A percentile compares a stretch with the other conserved stretches of the same genome.
Evolutionary conservation across 345 rosid species (phyloP).

Genomic region (Brassica napus): Da-Ae NC_063448.1:54183501-54184000

Average conservation of each 20-base stretch:
- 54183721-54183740: constrained; percentile 24
- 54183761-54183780: constrained; percentile 27
- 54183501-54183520: neutral
- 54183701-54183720: neutral
- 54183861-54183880: constrained; percentile 87
- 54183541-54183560: neutral
- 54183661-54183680: constrained; percentile 18
- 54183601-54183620: too few species aligned
- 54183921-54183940: neutral
- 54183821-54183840: constrained; percentile 49
- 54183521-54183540: neutral
- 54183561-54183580: too few species aligned
- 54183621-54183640: neutral
- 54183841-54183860: constrained; percentile 78
- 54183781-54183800: neutral
- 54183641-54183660: constrained; percentile 9
- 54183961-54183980: neutral
- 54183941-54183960: neutral
- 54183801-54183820: constrained; percentile 15
- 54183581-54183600: too few species aligned
- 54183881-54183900: constrained; percentile 69
- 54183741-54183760: constrained; percentile 21
- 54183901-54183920: neutral
- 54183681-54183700: constrained; percentile 9
- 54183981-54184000: constrained; percentile 33